Percentiles rank a stretch among this genome's conserved stretches.
Conservation (phyloP, 768 basidiomycete genomes). For the Lenzites betulinus region DNA sequence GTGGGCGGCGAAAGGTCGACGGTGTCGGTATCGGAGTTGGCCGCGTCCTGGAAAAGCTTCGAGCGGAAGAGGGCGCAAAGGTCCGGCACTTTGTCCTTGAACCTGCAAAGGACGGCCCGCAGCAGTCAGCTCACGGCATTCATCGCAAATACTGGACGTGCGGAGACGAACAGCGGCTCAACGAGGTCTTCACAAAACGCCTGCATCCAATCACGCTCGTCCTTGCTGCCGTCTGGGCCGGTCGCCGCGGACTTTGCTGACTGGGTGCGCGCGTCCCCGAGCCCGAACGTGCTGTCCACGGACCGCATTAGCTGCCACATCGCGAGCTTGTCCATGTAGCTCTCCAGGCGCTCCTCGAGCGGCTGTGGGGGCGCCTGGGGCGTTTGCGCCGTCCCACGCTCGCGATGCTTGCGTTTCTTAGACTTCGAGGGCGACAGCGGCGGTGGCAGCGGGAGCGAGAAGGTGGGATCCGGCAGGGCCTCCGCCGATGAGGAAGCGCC, state of each 20-base stretch:
- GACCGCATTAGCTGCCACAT: slow-evolving; percentile 66
- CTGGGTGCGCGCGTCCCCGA: slow-evolving; percentile 1
- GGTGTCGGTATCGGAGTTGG: slow-evolving; percentile 47
- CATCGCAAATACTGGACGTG: background rate
- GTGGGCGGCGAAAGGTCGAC: slow-evolving; percentile 19
- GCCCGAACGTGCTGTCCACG: slow-evolving; percentile 33
- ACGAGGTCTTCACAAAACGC: slow-evolving; percentile 67
- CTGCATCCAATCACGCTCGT: slow-evolving; percentile 70
- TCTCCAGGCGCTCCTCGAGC: slow-evolving; percentile 60
- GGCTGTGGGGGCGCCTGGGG: slow-evolving; percentile 15
- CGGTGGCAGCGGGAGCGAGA: slow-evolving; percentile 16
- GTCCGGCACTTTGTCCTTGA: slow-evolving; percentile 53
- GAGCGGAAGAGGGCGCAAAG: slow-evolving; percentile 58
- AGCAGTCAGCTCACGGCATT: slow-evolving; percentile 8
- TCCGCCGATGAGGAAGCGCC: slow-evolving; percentile 27
- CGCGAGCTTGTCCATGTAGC: slow-evolving; percentile 77
- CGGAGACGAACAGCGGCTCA: slow-evolving; percentile 55
- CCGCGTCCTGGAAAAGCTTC: slow-evolving; percentile 69
- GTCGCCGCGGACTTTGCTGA: slow-evolving; percentile 25
- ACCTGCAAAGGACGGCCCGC: slow-evolving; percentile 41
- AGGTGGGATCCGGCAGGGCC: slow-evolving; percentile 12
- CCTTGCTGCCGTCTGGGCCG: slow-evolving; percentile 22
- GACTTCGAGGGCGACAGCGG: slow-evolving; percentile 23
- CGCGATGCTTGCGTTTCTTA: slow-evolving; percentile 30
- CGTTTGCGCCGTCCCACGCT: slow-evolving; percentile 17